These are phyloP conservation scores for Annona squamosa DNA, from an alignment of 164 flowering plant genomes.

Conservation along the genomic window DNA sequence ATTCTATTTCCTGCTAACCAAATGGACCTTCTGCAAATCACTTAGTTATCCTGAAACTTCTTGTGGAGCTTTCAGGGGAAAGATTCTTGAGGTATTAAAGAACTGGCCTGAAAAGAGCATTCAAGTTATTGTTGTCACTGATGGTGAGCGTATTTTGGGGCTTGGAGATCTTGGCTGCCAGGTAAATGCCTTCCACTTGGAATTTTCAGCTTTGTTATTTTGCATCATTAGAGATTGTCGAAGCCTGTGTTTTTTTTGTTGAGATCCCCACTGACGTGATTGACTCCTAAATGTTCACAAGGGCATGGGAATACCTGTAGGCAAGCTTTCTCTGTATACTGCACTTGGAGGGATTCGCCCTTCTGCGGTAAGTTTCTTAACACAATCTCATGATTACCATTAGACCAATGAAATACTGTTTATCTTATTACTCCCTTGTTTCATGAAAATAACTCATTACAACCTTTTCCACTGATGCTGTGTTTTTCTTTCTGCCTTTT, in stretches of 20 bases:
- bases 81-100: slow-evolving; percentile 72
- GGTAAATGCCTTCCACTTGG: slow-evolving; percentile 21
- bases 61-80: slow-evolving; percentile 43
- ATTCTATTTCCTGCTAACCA: no score
- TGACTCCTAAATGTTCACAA: slow-evolving; percentile 15
- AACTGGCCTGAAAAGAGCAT: slow-evolving; percentile 88
- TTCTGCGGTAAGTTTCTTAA: slow-evolving; percentile 55
- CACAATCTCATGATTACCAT: not conserved
- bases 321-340: slow-evolving; percentile 75
- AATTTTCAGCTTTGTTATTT: not conserved
- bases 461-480: not conserved
- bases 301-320: slow-evolving; percentile 99
- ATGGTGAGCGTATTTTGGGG: slow-evolving; percentile 82
- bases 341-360: slow-evolving; percentile 94
- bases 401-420: not conserved
- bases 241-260: not conserved
- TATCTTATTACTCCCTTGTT: not conserved
- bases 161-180: slow-evolving; percentile 89
- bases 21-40: not conserved
- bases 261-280: not conserved
- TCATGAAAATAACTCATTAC: not conserved
- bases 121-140: slow-evolving; percentile 91
- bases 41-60: not conserved
- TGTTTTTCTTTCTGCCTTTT: not conserved
- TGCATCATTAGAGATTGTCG: not conserved